Percentiles rank a stretch among this genome's conserved stretches.
These are phyloP conservation scores for Populus alba DNA, from an alignment of 345 rosid species.

Conservation along the genomic window DNA sequence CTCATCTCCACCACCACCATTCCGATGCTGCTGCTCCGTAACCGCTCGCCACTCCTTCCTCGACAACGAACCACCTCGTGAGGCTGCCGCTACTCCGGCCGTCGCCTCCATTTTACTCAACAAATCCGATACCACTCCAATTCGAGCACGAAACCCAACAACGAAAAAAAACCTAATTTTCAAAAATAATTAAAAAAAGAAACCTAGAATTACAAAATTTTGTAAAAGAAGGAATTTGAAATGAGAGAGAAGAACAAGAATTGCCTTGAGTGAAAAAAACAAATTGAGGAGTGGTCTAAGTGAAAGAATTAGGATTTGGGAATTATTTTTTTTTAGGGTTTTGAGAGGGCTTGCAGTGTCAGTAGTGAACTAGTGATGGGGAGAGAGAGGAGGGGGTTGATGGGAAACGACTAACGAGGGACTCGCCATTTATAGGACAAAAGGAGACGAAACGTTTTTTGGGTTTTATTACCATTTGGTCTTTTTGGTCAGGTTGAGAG, in stretches of 20 bases:
- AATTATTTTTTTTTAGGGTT: constrained; percentile 24
- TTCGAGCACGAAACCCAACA: neutral
- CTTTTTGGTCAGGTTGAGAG: neutral
- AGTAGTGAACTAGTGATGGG: constrained; percentile 20
- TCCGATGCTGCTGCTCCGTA: constrained; percentile 60
- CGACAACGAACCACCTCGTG: constrained; percentile 61
- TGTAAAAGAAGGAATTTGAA: neutral
- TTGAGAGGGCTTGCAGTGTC: constrained; percentile 20
- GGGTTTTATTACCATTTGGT: neutral
- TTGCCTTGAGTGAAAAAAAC: neutral
- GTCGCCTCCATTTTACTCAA: constrained; percentile 79
- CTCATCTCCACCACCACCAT: constrained; percentile 55
- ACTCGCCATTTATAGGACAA: constrained; percentile 45
- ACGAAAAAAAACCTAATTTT: constrained; percentile 4
- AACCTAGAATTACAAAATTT: constrained; percentile 30
- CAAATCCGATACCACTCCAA: constrained; percentile 22
- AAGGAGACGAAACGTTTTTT: neutral
- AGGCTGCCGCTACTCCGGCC: constrained; percentile 53
- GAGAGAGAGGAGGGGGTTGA: constrained; percentile 32
- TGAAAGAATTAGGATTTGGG: neutral
- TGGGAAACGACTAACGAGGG: no score
- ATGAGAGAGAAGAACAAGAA: neutral
- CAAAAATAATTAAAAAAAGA: constrained; percentile 14
- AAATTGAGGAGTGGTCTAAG: neutral
- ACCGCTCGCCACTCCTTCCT: constrained; percentile 97